These are phyloP conservation scores for Climacium dendroides DNA, from an alignment of 225 moss, liverwort and hornwort genomes.

Conservation along the genomic window DNA sequence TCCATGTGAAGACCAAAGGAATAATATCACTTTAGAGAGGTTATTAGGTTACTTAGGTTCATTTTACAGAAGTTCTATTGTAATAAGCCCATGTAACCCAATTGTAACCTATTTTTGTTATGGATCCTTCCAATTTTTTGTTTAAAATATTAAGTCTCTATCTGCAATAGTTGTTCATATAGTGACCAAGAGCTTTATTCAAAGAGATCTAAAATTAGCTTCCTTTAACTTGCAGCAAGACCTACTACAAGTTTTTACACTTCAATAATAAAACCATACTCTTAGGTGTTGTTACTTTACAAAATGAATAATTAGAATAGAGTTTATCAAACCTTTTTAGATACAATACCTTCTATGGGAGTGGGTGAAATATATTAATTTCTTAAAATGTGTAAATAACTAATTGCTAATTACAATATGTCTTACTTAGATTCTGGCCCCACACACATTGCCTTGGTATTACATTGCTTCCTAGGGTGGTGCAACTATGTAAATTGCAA, in stretches of 20 bases:
- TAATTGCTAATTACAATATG: not conserved
- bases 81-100: too few relatives aligned
- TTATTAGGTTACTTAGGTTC: too few relatives aligned
- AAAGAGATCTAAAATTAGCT: rapidly evolving
- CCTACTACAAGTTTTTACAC: rapidly evolving
- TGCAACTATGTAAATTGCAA: too few relatives aligned
- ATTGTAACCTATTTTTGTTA: not conserved
- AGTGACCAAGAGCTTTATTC: rapidly evolving
- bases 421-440: too few relatives aligned
- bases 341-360: not conserved
- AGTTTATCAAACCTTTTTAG: rapidly evolving
- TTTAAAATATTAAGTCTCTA: not conserved
- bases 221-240: rapidly evolving
- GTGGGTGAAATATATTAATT: too few relatives aligned
- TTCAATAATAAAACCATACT: not conserved
- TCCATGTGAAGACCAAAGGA: too few relatives aligned
- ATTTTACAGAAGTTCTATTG: too few relatives aligned
- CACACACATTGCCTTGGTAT: too few relatives aligned
- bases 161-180: not conserved
- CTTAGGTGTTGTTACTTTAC: rapidly evolving
- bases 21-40: too few relatives aligned
- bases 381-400: rapidly evolving
- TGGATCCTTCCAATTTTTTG: rapidly evolving
- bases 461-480: too few relatives aligned
- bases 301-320: not conserved